phyloP scores from a whole-genome alignment of 345 rosid species.

The thale cress (Arabidopsis thaliana) region DNA sequence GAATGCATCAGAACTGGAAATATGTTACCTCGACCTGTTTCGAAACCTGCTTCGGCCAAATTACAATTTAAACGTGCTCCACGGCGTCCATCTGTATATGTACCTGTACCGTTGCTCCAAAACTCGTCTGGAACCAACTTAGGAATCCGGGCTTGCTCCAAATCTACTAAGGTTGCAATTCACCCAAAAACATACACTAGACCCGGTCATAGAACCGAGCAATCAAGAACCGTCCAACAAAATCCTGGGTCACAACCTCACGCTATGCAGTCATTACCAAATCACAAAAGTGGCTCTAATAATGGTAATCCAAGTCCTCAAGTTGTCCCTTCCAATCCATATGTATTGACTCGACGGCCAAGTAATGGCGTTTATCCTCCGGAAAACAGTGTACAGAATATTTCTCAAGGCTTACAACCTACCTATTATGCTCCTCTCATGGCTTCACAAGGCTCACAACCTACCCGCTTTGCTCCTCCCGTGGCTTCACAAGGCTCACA shows the following conservation, averaged over 20 bases:
- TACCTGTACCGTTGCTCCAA: constrained; percentile 2
- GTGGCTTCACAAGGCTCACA: not conserved
- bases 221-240: constrained; percentile 9
- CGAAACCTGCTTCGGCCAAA: constrained; percentile 24
- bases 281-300: constrained; percentile 35
- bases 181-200: constrained; percentile 38
- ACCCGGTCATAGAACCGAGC: constrained; percentile 36
- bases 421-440: not conserved
- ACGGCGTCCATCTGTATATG: not conserved
- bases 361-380: not conserved
- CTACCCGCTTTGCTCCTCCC: no score
- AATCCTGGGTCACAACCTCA: constrained; percentile 42
- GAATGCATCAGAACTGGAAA: constrained; percentile 46
- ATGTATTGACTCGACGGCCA: not conserved
- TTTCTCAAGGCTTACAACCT: constrained; percentile 1
- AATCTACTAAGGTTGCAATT: constrained; percentile 30
- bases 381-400: not conserved
- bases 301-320: constrained; percentile 37
- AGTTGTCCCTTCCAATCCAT: constrained; percentile 37
- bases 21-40: constrained; percentile 25
- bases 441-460: constrained; percentile 11
- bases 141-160: constrained; percentile 48
- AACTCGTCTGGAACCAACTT: constrained; percentile 27
- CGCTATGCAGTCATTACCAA: constrained; percentile 28
- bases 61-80: constrained; percentile 23